phyloP scores from a whole-genome alignment of 768 basidiomycete species.

The Psilocybe sp. region DNA sequence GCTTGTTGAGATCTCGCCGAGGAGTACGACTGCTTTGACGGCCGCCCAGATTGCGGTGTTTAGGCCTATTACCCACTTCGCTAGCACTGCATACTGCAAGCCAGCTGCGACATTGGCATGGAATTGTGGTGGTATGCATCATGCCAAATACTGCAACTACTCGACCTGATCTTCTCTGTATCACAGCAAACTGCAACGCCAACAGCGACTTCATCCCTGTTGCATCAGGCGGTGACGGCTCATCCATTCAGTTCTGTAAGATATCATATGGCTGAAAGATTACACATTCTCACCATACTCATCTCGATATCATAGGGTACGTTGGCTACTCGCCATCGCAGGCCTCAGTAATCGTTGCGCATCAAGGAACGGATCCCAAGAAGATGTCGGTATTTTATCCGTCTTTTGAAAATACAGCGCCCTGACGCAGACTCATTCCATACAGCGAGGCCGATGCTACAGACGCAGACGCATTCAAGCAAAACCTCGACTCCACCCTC shows the following conservation, averaged over 20 bases:
- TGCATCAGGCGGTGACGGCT: constrained; percentile 44
- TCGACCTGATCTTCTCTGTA: background rate
- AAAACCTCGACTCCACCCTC: constrained; percentile 30
- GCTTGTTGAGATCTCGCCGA: background rate
- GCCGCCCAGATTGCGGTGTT: constrained; percentile 22
- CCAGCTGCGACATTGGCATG: constrained; percentile 41
- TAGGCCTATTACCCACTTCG: constrained; percentile 46
- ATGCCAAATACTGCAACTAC: background rate
- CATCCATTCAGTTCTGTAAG: constrained; percentile 34
- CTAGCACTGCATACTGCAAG: constrained; percentile 49
- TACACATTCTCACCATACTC: background rate
- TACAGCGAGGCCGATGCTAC: constrained; percentile 35
- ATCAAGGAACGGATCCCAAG: constrained; percentile 39
- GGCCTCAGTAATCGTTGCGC: constrained; percentile 37
- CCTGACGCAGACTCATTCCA: background rate
- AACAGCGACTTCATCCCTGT: constrained; percentile 40
- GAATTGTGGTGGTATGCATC: constrained; percentile 47
- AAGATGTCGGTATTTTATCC: constrained; percentile 27
- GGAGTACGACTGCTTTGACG: constrained; percentile 9
- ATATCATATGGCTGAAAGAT: constrained; percentile 1
- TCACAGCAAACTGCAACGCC: constrained; percentile 34
- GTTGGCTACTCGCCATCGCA: constrained; percentile 32
- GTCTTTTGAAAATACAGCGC: background rate
- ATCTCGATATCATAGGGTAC: constrained; percentile 15
- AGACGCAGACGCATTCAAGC: constrained; percentile 31